phyloP scores from a whole-genome alignment of 768 basidiomycete species.

The Aureoboletus auriporus region DNA sequence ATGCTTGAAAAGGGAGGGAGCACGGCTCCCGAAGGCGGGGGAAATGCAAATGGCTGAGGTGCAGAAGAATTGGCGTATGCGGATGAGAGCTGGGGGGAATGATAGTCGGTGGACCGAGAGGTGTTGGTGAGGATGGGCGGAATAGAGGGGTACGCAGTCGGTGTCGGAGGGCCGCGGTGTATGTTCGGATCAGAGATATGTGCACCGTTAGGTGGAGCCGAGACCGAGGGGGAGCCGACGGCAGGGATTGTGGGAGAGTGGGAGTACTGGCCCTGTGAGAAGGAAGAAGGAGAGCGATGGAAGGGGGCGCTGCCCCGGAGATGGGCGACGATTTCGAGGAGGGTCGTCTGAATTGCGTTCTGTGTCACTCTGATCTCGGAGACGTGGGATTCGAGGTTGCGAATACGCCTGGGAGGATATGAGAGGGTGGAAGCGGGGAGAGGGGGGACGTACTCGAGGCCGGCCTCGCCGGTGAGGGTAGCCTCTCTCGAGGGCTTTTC shows the following conservation, averaged over 20 bases:
- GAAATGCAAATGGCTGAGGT: slow-evolving; percentile 29
- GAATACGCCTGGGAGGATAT: slow-evolving; percentile 66
- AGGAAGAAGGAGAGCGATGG: slow-evolving; percentile 64
- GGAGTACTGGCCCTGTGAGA: slow-evolving; percentile 44
- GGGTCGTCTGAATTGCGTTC: slow-evolving; percentile 68
- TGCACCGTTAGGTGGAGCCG: slow-evolving; percentile 37
- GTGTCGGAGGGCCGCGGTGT: slow-evolving; percentile 29
- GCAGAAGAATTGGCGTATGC: slow-evolving; percentile 38
- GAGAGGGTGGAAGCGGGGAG: not conserved
- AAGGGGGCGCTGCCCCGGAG: slow-evolving; percentile 54
- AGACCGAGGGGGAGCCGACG: slow-evolving; percentile 42
- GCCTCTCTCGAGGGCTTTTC: slow-evolving; percentile 91
- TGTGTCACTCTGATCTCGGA: slow-evolving; percentile 76
- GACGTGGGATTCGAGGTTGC: slow-evolving; percentile 83
- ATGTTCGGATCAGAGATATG: slow-evolving; percentile 21
- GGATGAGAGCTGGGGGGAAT: slow-evolving; percentile 39
- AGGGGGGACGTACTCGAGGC: slow-evolving; percentile 65
- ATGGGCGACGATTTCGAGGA: slow-evolving; percentile 77
- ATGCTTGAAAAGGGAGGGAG: slow-evolving; percentile 73
- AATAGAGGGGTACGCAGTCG: slow-evolving; percentile 25
- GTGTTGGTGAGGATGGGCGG: slow-evolving; percentile 29
- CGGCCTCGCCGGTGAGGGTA: slow-evolving; percentile 84
- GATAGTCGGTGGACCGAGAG: slow-evolving; percentile 39
- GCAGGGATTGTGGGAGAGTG: slow-evolving; percentile 68
- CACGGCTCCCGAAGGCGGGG: slow-evolving; percentile 44